These are phyloP conservation scores for Boletus edulis DNA, from an alignment of 768 basidiomycete genomes.

Conservation along the genomic window DNA sequence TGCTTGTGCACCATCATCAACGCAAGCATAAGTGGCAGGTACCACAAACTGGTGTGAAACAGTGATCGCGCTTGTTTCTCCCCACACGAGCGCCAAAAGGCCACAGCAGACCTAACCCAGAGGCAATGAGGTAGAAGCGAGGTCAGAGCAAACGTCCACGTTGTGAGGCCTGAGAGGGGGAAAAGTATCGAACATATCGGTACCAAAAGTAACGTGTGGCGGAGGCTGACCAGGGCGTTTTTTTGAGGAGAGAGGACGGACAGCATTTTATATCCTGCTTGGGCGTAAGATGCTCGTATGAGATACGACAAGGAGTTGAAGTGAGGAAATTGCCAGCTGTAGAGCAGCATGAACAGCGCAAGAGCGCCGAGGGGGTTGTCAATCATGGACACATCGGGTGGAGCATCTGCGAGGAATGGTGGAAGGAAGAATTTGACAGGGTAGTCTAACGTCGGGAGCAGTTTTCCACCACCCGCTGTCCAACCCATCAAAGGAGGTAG, in stretches of 20 bases:
- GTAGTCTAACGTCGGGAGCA: slow-evolving; percentile 63
- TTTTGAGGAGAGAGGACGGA: slow-evolving; percentile 72
- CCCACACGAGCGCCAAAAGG: slow-evolving; percentile 68
- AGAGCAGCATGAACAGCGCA: slow-evolving; percentile 80
- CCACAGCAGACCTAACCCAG: slow-evolving; percentile 64
- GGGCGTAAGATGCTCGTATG: slow-evolving; percentile 84
- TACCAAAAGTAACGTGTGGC: slow-evolving; percentile 74
- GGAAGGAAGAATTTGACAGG: slow-evolving; percentile 63
- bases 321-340: slow-evolving; percentile 98
- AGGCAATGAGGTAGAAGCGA: slow-evolving; percentile 73
- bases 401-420: slow-evolving; percentile 45
- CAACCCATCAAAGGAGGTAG: slow-evolving; percentile 97
- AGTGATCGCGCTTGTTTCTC: slow-evolving; percentile 76
- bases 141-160: slow-evolving; percentile 82
- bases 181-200: slow-evolving; percentile 78
- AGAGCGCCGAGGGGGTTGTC: slow-evolving; percentile 83
- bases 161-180: slow-evolving; percentile 92
- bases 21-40: slow-evolving; percentile 83
- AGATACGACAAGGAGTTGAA: slow-evolving; percentile 93
- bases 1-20: slow-evolving; percentile 96
- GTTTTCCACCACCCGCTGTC: slow-evolving; percentile 86
- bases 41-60: slow-evolving; percentile 85
- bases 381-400: slow-evolving; percentile 47
- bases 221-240: slow-evolving; percentile 82
- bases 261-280: slow-evolving; percentile 93